Conservation (phyloP, 2,329 filamentous ascomycete species). For the Helotiales sp. region DNA sequence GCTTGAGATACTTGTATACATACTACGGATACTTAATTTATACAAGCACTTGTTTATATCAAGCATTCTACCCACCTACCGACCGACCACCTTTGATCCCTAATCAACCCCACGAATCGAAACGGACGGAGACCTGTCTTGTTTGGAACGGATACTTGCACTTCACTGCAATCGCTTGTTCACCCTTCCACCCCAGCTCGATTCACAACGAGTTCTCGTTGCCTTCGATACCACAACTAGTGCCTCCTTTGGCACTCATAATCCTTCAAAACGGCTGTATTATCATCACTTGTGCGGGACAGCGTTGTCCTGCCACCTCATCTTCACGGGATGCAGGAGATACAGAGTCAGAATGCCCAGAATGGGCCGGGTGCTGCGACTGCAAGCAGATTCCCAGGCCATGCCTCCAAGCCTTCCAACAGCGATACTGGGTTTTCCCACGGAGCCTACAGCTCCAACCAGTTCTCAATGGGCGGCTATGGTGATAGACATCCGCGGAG, state of each 20-base stretch:
- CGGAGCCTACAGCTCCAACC: slow-evolving; percentile 87
- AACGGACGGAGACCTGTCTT: not conserved
- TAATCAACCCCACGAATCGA: slow-evolving; percentile 17
- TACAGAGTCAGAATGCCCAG: slow-evolving; percentile 67
- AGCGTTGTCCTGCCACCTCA: slow-evolving; percentile 82
- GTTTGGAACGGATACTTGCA: slow-evolving; percentile 13
- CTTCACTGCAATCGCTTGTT: slow-evolving; percentile 1
- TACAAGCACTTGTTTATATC: slow-evolving; percentile 33
- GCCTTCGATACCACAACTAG: slow-evolving; percentile 34
- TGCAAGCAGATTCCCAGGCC: slow-evolving; percentile 67
- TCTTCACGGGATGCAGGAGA: slow-evolving; percentile 90
- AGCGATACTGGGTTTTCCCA: slow-evolving; percentile 91
- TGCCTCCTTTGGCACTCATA: slow-evolving; percentile 49
- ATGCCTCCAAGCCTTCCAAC: slow-evolving; percentile 80
- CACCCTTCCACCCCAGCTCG: slow-evolving; percentile 10
- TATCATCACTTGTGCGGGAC: slow-evolving; percentile 81
- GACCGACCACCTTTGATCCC: slow-evolving; percentile 21
- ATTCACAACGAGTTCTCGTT: slow-evolving; percentile 27
- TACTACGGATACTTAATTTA: slow-evolving; percentile 30
- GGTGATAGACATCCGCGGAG: slow-evolving; percentile 85
- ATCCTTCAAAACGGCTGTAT: slow-evolving; percentile 79
- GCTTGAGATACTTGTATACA: slow-evolving; percentile 32
- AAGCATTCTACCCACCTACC: slow-evolving; percentile 24
- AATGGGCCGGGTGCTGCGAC: slow-evolving; percentile 60
- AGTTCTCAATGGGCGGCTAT: slow-evolving; percentile 73